phyloP scores from a whole-genome alignment of 2,329 filamentous ascomycete genomes.

The Colletotrichum theobromicola region DNA sequence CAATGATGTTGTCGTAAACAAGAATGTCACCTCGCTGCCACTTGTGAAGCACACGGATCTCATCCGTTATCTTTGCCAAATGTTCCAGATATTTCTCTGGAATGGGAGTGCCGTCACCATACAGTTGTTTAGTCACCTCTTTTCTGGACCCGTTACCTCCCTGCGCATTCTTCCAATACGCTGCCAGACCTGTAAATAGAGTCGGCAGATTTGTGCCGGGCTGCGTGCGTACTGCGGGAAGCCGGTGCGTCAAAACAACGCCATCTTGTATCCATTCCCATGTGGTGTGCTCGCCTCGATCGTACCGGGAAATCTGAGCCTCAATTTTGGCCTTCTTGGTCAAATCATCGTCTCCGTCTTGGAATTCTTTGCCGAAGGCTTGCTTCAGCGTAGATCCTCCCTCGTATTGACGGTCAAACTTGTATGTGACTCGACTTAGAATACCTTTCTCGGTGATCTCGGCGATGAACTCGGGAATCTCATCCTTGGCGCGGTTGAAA shows the following conservation, averaged over 20 bases:
- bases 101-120: slow-evolving; percentile 51
- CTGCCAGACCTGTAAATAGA: slow-evolving; percentile 49
- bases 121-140: slow-evolving; percentile 43
- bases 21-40: slow-evolving; percentile 53
- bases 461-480: slow-evolving; percentile 51
- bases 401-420: slow-evolving; percentile 44
- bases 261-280: slow-evolving; percentile 53
- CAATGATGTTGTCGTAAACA: slow-evolving; percentile 53
- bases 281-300: slow-evolving; percentile 47
- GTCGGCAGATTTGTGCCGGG: slow-evolving; percentile 48
- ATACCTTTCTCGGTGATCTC: slow-evolving; percentile 49
- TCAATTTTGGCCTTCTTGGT: slow-evolving; percentile 49
- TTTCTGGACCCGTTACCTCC: slow-evolving; percentile 21
- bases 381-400: slow-evolving; percentile 50
- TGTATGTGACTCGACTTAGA: slow-evolving; percentile 40
- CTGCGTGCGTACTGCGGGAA: slow-evolving; percentile 53
- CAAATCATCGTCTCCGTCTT: slow-evolving; percentile 45
- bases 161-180: slow-evolving; percentile 43
- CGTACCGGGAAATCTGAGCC: slow-evolving; percentile 52
- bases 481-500: slow-evolving; percentile 46
- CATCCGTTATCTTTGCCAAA: slow-evolving; percentile 49
- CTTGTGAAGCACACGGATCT: slow-evolving; percentile 52
- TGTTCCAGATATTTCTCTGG: slow-evolving; percentile 47
- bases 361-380: slow-evolving; percentile 51
- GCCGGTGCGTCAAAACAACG: slow-evolving; percentile 45